Conservation (phyloP, 495 filamentous ascomycete species). For the Trichocladium uniseriatum region DNA sequence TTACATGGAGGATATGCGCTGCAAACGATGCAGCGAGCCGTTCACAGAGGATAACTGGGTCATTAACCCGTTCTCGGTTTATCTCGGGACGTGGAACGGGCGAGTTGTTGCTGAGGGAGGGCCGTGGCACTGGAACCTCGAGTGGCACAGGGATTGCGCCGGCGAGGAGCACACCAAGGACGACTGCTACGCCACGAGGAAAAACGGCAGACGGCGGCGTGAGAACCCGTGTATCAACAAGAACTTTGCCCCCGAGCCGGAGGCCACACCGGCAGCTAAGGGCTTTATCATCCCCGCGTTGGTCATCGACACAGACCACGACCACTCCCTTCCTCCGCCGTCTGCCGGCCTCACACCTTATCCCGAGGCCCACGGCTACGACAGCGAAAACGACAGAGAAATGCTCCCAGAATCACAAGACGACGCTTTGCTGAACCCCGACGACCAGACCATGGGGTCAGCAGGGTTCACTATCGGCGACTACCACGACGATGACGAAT, state of each 20-base stretch:
- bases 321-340: constrained; percentile 1
- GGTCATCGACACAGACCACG: neutral
- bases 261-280: neutral
- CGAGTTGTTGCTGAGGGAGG: constrained; percentile 13
- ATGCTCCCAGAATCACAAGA: neutral
- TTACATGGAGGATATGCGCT: constrained; percentile 6
- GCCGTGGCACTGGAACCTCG: constrained; percentile 16
- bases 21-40: constrained; percentile 2
- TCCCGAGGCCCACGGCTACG: neutral
- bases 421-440: neutral
- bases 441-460: neutral
- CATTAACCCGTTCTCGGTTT: constrained; percentile 14
- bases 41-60: constrained; percentile 18
- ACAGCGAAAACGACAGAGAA: neutral
- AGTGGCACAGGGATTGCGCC: constrained; percentile 13
- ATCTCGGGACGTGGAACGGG: constrained; percentile 19
- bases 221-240: constrained; percentile 18
- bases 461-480: constrained; percentile 6
- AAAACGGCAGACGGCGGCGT: constrained; percentile 10
- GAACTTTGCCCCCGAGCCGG: neutral
- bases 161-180: constrained; percentile 7
- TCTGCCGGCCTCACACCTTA: constrained; percentile 5
- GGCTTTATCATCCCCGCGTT: neutral
- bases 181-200: constrained; percentile 10
- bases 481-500: constrained; percentile 2